These are phyloP conservation scores for Syncephalastrum racemosum DNA, from an alignment of 371 early-diverging fungal genomes.

Conservation along the genomic window DNA sequence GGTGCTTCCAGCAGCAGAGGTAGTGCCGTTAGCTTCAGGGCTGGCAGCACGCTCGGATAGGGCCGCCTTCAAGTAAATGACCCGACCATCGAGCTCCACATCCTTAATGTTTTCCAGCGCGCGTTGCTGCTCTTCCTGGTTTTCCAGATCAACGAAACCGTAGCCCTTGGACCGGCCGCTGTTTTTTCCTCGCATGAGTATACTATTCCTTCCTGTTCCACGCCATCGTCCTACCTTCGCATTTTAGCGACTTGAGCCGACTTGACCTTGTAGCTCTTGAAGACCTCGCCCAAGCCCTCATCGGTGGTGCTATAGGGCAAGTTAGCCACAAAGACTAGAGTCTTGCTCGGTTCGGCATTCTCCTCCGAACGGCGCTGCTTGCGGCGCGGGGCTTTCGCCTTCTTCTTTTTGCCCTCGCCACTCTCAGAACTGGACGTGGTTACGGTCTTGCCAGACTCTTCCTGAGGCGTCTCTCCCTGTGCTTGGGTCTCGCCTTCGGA, in stretches of 20 bases:
- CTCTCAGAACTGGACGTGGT: background rate
- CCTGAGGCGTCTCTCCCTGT: background rate
- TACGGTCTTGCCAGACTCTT: background rate
- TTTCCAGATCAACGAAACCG: conserved; percentile 86
- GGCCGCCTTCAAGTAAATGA: conserved; percentile 74
- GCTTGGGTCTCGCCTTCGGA: background rate
- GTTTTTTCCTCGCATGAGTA: background rate
- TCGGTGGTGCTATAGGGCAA: conserved; percentile 84
- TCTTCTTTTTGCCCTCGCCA: conserved; percentile 3
- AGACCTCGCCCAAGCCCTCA: conserved; percentile 72
- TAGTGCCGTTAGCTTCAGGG: background rate
- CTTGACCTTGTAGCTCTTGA: conserved; percentile 74
- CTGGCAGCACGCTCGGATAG: conserved; percentile 40
- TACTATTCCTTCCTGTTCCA: background rate
- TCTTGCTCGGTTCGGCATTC: conserved; percentile 72
- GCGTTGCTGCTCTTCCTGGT: conserved; percentile 76
- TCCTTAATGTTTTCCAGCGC: conserved; percentile 68
- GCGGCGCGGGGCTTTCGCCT: conserved; percentile 9
- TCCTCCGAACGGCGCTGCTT: conserved; percentile 14
- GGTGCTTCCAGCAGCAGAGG: conserved; percentile 7
- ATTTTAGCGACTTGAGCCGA: conserved; percentile 73
- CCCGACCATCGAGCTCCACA: conserved; percentile 67
- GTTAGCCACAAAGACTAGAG: conserved; percentile 89
- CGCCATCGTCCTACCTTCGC: conserved; percentile 24
- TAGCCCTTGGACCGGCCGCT: conserved; percentile 84